Percentiles rank a stretch among this genome's conserved stretches.
Evolutionary conservation across 2,329 filamentous ascomycete genomes (phyloP).

Genomic region (Diplodia corticola): DNA sequence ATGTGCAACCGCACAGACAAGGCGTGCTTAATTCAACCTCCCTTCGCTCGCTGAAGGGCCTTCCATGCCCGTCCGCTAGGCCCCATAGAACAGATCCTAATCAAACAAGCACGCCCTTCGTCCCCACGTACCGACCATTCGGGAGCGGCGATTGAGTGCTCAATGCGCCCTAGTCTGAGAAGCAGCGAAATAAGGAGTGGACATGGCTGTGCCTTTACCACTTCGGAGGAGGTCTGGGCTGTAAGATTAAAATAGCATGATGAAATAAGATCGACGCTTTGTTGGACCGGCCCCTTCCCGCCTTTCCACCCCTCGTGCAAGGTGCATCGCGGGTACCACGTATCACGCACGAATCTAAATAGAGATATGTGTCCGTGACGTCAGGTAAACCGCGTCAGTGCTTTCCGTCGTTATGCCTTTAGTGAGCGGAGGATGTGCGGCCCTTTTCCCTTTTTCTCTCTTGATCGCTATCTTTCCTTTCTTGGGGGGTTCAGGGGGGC

Average conservation of each 20-base stretch:
- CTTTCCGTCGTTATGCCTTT: not conserved
- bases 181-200: not conserved
- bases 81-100: constrained; percentile 1
- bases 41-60: not conserved
- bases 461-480: not conserved
- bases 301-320: not conserved
- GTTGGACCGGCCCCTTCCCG: not conserved
- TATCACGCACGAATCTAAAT: not conserved
- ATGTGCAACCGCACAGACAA: constrained; percentile 11
- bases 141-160: not conserved
- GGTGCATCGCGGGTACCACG: not conserved
- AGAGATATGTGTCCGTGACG: not conserved
- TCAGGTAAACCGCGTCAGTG: not conserved
- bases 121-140: not conserved
- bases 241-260: constrained; percentile 2
- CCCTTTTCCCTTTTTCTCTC: constrained; percentile 3
- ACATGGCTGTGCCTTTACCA: not conserved
- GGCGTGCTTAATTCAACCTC: constrained; percentile 8
- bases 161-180: not conserved
- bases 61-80: not conserved
- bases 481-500: not conserved
- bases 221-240: not conserved
- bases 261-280: constrained; percentile 11
- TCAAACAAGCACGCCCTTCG: not conserved
- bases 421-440: not conserved